Evolutionary conservation across 2,329 filamentous ascomycete species (phyloP).

Genomic region (Colletotrichum trifolii): DNA sequence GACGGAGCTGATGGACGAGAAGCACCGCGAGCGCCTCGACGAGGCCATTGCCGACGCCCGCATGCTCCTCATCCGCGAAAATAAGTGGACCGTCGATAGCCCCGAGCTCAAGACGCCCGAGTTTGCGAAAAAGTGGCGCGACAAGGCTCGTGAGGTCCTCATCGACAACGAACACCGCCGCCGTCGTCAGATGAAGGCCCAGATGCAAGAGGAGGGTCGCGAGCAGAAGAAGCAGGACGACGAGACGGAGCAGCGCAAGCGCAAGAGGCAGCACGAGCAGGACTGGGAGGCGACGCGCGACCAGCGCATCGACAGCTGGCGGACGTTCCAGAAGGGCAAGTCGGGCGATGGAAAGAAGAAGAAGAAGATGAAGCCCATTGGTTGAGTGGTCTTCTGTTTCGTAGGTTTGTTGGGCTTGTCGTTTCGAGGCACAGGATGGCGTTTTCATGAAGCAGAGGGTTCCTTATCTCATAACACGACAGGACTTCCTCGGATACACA

Average conservation of each 20-base stretch:
- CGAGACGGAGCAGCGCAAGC: constrained; percentile 82
- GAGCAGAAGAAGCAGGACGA: constrained; percentile 88
- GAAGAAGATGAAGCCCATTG: constrained; percentile 76
- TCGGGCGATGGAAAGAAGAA: constrained; percentile 59
- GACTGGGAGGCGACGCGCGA: constrained; percentile 96
- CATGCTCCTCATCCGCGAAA: constrained; percentile 92
- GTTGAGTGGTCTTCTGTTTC: constrained; percentile 47
- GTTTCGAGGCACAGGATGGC: too few relatives aligned
- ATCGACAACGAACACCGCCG: constrained; percentile 92
- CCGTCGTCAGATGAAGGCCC: constrained; percentile 86
- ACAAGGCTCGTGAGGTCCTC: constrained; percentile 89
- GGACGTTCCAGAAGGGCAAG: constrained; percentile 86
- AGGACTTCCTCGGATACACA: constrained; percentile 9
- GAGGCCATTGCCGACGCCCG: constrained; percentile 96
- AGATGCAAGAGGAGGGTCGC: constrained; percentile 95
- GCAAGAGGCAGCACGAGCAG: constrained; percentile 91
- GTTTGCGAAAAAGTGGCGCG: constrained; percentile 87
- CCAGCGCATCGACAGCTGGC: constrained; percentile 92
- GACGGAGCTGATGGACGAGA: constrained; percentile 91
- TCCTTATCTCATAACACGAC: too few relatives aligned
- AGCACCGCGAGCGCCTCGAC: constrained; percentile 86
- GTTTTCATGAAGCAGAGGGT: too few relatives aligned
- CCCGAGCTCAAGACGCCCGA: constrained; percentile 86
- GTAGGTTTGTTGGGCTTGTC: background rate
- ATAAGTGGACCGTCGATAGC: constrained; percentile 91